These are phyloP conservation scores for Zostera marina DNA, from an alignment of 116 monocot genomes.

Conservation along the genomic window DNA sequence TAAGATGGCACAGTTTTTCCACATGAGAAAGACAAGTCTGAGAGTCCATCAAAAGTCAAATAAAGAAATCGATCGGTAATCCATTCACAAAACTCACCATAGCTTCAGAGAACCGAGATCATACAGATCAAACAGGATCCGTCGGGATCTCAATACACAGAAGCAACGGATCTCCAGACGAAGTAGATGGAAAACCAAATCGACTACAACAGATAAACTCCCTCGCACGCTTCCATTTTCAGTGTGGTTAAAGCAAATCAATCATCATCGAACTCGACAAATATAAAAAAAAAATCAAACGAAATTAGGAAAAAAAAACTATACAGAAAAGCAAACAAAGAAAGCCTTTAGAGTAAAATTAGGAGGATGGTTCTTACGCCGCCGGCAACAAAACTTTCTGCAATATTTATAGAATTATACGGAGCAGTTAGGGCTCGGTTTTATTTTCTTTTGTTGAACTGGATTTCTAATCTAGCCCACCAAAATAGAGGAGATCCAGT, in stretches of 20 bases:
- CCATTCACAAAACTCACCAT: background rate
- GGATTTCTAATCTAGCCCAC: no score
- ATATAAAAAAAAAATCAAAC: no score
- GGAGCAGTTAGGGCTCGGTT: no score
- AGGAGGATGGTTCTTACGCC: no score
- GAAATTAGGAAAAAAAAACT: background rate
- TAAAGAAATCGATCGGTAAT: background rate
- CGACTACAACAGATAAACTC: no score
- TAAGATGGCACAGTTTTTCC: background rate
- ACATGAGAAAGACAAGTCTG: constrained; percentile 2
- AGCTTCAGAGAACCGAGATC: background rate
- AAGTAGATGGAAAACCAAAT: background rate
- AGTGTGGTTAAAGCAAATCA: constrained; percentile 6
- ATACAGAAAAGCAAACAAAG: background rate
- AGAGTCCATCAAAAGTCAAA: background rate
- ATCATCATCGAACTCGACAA: constrained; percentile 1
- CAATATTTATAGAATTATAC: no score
- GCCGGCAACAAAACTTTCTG: no score
- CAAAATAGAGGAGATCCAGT: no score
- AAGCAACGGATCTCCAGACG: background rate
- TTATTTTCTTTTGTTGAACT: no score
- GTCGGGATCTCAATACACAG: background rate
- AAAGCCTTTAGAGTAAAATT: no score
- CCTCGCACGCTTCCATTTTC: background rate
- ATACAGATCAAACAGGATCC: no score